Evolutionary conservation across 2,329 filamentous ascomycete species (phyloP), one percentile per base, ranked within the genome.

Genomic region (Incumbomyces lentus): DNA sequence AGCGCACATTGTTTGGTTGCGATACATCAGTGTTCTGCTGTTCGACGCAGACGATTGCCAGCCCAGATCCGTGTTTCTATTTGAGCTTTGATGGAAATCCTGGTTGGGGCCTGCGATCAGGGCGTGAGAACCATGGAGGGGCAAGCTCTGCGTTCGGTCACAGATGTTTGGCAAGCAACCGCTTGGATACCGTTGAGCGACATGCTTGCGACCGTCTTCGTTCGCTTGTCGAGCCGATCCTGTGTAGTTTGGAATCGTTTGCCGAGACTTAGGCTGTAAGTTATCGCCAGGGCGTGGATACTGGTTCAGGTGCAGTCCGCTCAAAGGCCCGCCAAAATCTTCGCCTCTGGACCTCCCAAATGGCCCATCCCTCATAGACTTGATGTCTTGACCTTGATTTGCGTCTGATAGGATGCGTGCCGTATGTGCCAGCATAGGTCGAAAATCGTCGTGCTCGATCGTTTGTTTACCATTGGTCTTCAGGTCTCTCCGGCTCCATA

Each of bases 331-430:
- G 13, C 62, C 53, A 29, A 65, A 55, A 13, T 60, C 13, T 40
- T 18, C 12, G 38, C 8, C 22, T 26, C 22, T 26, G 22, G 22
- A 26, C 8, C 22, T 26, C 22, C 22, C 22, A 26, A 26, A 26
- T 5, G 22, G 22, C 22, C 22, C 22, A 26, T 26, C 22, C 22
- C 22, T 26, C 22, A 26, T 26, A 26, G 22, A 26, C 22, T 26
- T 26, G 22, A 26, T 57, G 60, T 56, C 55, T 57, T 57, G n/a
- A 73, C 22, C 4, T 26, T 26, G 22, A 8, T 4, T 8, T 5
- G 22, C 16, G 11, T 17, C 16, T 4, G 13, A 14, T 4, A 4
- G 5, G 33, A 35, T 35, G 16, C n/a, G 33, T 19, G n/a, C 38
- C 7, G 38, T 14, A 29, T 19, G 7, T 6, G 38, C 6, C 17